Percentiles rank a stretch among this genome's conserved stretches.
These are phyloP conservation scores for Trichoderma harzianum DNA, from an alignment of 2,329 filamentous ascomycete genomes.

Conservation along the genomic window DNA sequence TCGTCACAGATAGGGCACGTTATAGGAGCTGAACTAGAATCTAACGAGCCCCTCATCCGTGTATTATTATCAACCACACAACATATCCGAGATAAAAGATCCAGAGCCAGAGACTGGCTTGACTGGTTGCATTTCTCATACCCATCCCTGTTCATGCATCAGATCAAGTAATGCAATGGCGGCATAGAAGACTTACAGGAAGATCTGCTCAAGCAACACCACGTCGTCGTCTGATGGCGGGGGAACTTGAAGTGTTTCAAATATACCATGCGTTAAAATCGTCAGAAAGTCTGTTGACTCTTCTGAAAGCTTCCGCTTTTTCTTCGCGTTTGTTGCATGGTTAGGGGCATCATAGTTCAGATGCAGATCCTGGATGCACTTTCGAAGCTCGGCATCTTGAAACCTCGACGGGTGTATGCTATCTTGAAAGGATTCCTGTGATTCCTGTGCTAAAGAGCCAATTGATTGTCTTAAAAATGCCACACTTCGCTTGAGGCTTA, in stretches of 20 bases:
- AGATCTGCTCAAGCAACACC: constrained; percentile 33
- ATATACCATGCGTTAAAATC: constrained; percentile 25
- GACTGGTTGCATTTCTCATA: constrained; percentile 48
- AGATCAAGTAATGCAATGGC: constrained; percentile 19
- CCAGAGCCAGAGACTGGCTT: constrained; percentile 51
- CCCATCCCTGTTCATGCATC: constrained; percentile 29
- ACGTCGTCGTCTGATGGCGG: constrained; percentile 25
- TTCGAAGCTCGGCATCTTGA: constrained; percentile 28
- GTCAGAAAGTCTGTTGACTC: constrained; percentile 22
- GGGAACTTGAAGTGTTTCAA: constrained; percentile 30
- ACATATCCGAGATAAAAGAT: constrained; percentile 52
- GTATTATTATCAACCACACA: constrained; percentile 24
- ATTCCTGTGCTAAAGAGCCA: constrained; percentile 20
- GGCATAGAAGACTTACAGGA: constrained; percentile 44
- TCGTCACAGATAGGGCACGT: constrained; percentile 30
- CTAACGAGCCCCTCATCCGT: not conserved
- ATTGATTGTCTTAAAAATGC: constrained; percentile 30
- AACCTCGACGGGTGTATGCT: constrained; percentile 30
- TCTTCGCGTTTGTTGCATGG: constrained; percentile 22
- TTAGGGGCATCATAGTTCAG: constrained; percentile 26
- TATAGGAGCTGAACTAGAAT: not conserved
- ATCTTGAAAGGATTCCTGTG: constrained; percentile 24
- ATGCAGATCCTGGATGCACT: constrained; percentile 29
- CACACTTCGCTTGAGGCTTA: constrained; percentile 28
- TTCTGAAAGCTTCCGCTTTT: constrained; percentile 30